Base-by-base conservation (phyloP, 177 flowering plant species). In the Vitis hybrid region DNA sequence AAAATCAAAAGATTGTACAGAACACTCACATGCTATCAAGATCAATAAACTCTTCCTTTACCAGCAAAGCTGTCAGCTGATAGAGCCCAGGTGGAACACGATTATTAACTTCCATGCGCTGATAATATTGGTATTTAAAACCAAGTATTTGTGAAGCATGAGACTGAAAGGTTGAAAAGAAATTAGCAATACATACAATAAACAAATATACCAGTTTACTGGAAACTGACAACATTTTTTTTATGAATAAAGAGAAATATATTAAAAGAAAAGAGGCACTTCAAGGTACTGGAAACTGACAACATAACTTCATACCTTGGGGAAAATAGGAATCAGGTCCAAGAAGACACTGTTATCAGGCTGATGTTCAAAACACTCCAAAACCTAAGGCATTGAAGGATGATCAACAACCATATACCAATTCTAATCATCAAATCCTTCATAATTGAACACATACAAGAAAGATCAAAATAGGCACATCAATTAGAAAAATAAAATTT, bases 121-220 rank as follows among this genome's bases (percentile, higher is more conserved):
- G 99, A 77, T 94, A 92, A 75, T 90, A 94, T 75, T 96, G 98
- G 73, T 94, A 96, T 84, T 96, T 96, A 70, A 90, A 96, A 29
- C 99, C 98, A 60, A 96, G 90, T 67, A 96, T 92, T 78, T 96
- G 99, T 67, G 99, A 84, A 73, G 99, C 98, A 80, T 96, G 97
- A 51, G 97, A 94, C 99, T 96, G 96, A 69, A 70, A 66, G 55
- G 63, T 1, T n/a, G 20, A 57, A 53, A 59, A 57, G 55, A 6
- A 61, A 26, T 55, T 15, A 78, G 65, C 15, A 64, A 52, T 39
- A 69, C 3, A 8, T 3, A 61, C 50, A 39, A n/a, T n/a, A 19
- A 53, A 29, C 45, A 68, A 60, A 51, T 13, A 59, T 55, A 52
- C n/a, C 16, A 53, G 6, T 64, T 29, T 55, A 49, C 1, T 45